Percentiles rank a stretch among this genome's conserved stretches.
These are phyloP conservation scores for Ustilago hordei DNA, from an alignment of 1,284 basidiomycete species.

Conservation along the genomic window DNA sequence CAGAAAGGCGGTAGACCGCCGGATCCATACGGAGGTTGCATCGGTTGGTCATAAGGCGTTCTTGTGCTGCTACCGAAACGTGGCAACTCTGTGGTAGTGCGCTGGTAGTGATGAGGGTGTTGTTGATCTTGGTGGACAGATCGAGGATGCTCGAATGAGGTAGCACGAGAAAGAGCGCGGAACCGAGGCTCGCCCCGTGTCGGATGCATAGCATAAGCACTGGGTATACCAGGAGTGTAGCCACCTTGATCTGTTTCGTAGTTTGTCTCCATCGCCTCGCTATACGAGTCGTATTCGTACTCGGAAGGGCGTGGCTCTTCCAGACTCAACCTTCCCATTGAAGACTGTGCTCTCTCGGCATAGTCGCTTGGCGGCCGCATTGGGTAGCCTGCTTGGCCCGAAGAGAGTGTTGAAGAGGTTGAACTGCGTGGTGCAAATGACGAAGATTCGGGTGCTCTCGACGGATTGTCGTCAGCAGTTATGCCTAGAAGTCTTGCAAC, in stretches of 20 bases:
- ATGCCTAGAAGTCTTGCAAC: slow-evolving; percentile 34
- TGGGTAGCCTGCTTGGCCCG: slow-evolving; percentile 22
- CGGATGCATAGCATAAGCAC: neutral
- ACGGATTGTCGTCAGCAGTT: neutral
- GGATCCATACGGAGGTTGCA: slow-evolving; percentile 5
- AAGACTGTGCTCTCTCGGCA: slow-evolving; percentile 13
- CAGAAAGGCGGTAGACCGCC: slow-evolving; percentile 9
- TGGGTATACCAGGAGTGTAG: neutral
- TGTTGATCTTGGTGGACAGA: neutral
- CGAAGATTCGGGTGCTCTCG: neutral
- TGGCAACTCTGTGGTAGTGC: neutral
- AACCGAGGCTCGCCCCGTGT: slow-evolving; percentile 5
- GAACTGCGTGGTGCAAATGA: neutral
- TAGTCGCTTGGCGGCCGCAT: slow-evolving; percentile 7
- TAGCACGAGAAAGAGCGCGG: slow-evolving; percentile 23
- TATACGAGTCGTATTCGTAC: neutral
- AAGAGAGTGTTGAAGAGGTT: neutral
- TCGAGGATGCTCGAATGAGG: slow-evolving; percentile 33
- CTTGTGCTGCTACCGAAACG: slow-evolving; percentile 4
- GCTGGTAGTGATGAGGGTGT: neutral
- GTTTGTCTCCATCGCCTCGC: slow-evolving; percentile 4
- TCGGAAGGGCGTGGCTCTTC: slow-evolving; percentile 21
- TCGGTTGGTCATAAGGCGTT: slow-evolving; percentile 1
- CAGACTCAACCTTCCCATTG: slow-evolving; percentile 16
- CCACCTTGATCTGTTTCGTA: slow-evolving; percentile 1